Conservation (phyloP, 2,329 filamentous ascomycete species). For the Xylariaceae sp. region DNA sequence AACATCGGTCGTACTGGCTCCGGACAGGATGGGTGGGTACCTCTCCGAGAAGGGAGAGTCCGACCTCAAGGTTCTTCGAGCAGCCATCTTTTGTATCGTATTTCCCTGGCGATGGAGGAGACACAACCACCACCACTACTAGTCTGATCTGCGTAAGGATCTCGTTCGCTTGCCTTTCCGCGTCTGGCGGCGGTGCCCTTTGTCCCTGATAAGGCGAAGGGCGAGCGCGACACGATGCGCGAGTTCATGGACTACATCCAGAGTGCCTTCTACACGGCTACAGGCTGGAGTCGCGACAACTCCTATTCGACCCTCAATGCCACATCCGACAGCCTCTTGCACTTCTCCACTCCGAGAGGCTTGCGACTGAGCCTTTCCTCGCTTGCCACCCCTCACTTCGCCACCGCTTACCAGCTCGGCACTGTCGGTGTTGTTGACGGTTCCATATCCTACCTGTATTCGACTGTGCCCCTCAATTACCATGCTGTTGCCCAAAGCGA, state of each 20-base stretch:
- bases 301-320: slow-evolving; percentile 84
- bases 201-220: neutral
- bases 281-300: slow-evolving; percentile 87
- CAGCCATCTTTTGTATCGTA: too few relatives aligned
- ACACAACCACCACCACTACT: too few relatives aligned
- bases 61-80: too few relatives aligned
- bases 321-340: slow-evolving; percentile 79
- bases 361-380: slow-evolving; percentile 85
- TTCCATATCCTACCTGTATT: slow-evolving; percentile 95
- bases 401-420: slow-evolving; percentile 87
- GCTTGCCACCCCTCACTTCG: slow-evolving; percentile 87
- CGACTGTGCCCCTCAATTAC: slow-evolving; percentile 70
- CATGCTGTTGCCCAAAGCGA: slow-evolving; percentile 63
- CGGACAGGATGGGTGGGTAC: too few relatives aligned
- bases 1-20: too few relatives aligned
- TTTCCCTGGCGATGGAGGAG: too few relatives aligned
- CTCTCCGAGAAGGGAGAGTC: too few relatives aligned
- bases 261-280: slow-evolving; percentile 80
- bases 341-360: slow-evolving; percentile 82
- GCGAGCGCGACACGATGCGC: slow-evolving; percentile 57
- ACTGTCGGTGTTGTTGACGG: slow-evolving; percentile 90
- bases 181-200: too few relatives aligned
- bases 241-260: slow-evolving; percentile 98
- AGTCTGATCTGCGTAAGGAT: too few relatives aligned
- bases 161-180: too few relatives aligned